These are phyloP conservation scores for Toxicodendron radicans DNA, from an alignment of 345 rosid species.

Conservation along the genomic window DNA sequence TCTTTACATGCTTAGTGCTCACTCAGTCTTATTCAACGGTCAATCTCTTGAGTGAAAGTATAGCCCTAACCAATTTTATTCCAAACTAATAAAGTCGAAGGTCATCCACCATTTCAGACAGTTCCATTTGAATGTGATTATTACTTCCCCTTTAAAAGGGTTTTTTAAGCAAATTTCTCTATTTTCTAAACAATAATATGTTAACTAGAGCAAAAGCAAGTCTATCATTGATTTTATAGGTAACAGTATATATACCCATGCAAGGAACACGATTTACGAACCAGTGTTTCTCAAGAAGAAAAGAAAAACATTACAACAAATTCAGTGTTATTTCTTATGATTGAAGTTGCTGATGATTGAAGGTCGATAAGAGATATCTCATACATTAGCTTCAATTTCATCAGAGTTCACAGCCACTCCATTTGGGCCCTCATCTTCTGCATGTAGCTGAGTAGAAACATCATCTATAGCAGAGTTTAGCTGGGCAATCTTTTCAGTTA, in stretches of 20 bases:
- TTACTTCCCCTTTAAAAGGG: too few species aligned
- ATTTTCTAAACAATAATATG: background rate
- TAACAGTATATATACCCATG: slow-evolving; percentile 12
- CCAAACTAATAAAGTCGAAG: too few species aligned
- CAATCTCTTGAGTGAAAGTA: too few species aligned
- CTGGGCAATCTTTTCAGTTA: slow-evolving; percentile 81
- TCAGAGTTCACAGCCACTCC: slow-evolving; percentile 56
- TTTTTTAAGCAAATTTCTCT: too few species aligned
- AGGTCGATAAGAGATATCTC: slow-evolving; percentile 21
- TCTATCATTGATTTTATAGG: background rate
- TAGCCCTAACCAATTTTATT: too few species aligned
- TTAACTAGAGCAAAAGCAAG: background rate
- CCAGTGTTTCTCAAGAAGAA: background rate
- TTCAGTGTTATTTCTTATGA: slow-evolving; percentile 26
- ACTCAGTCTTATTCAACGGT: too few species aligned
- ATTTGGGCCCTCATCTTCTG: slow-evolving; percentile 64
- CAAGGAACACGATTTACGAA: slow-evolving; percentile 4
- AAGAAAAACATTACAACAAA: slow-evolving; percentile 16
- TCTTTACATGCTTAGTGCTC: too few species aligned
- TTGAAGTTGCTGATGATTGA: slow-evolving; percentile 7
- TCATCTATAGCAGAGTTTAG: slow-evolving; percentile 86
- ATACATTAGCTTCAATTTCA: slow-evolving; percentile 61
- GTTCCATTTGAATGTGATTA: too few species aligned
- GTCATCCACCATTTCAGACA: too few species aligned
- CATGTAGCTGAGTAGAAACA: slow-evolving; percentile 70